Evolutionary conservation across 495 filamentous ascomycete species (phyloP), one percentile per base, ranked within the genome.

Genomic region (Letharia columbiana): DNA sequence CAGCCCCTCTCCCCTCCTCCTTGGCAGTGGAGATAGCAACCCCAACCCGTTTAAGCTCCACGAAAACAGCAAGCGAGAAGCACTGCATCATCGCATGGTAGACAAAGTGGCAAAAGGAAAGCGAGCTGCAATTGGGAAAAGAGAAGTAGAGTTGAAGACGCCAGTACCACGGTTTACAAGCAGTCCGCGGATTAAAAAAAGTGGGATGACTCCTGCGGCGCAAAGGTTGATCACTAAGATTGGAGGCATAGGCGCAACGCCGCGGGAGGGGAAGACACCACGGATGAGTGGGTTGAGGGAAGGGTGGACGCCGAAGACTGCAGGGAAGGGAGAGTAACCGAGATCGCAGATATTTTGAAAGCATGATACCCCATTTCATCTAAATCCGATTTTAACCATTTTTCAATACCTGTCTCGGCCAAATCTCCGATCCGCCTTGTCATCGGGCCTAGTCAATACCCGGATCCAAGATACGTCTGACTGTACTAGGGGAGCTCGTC

Each of bases 11-110:
- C 73, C 75, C 68, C 72, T 65, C 40, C 68, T 80, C 15, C 82
- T 91, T 6, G 86, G 85, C 8, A 78, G 76, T 12, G 83, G 80
- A 31, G 86, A 91, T 64, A 73, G 80, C 15, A 85, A 84, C 0
- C 84, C 86, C 0, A 92, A 92, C 64, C 92, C 92, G 3, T 98
- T 98, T 73, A 83, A 87, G 52, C 86, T 98, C 59, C 77, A 83
- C 44, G 85, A 91, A 70, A 85, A 87, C 45, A 86, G 90, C 66
- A 86, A 83, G 72, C 80, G 95, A 17, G 94, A 98, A 76, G 84
- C 84, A 62, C 78, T 97, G 17, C 94, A 95, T 76, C 86, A 93
- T 72, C 85, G 87, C 23, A 91, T 98, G 86, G 95, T 98, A 8
- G 94, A 98, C 65, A 83, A 84, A 60, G 89, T 89, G 1, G 86